Evolutionary conservation across 345 rosid species (phyloP).

Genomic region (Eucalyptus marginata): DNA sequence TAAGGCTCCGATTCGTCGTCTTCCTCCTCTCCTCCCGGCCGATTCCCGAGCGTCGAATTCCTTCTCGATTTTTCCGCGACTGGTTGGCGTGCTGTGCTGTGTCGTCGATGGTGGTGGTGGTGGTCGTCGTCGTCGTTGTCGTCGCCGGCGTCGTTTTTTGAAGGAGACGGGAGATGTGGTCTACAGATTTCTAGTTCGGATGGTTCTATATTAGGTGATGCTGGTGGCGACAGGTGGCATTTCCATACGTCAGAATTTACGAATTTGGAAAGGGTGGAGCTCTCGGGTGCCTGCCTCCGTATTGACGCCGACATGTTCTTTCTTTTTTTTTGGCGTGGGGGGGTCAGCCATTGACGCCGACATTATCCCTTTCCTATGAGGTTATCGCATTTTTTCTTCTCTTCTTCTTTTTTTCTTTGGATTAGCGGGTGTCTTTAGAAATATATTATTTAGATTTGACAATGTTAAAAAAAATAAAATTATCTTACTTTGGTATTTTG

Average conservation of each 20-base stretch:
- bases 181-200: not conserved
- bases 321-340: not conserved
- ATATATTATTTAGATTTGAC: not conserved
- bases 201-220: not conserved
- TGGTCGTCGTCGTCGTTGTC: not conserved
- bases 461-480: not conserved
- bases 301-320: not conserved
- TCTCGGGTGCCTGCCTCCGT: not conserved
- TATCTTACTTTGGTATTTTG: not conserved
- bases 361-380: not conserved
- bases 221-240: not conserved
- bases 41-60: not conserved
- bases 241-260: not conserved
- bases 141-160: not conserved
- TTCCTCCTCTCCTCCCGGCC: not conserved
- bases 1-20: not conserved
- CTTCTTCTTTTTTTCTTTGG: not conserved
- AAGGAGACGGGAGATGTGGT: not conserved
- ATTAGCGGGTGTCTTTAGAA: not conserved
- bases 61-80: not conserved
- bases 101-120: not conserved
- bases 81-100: not conserved
- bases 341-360: not conserved
- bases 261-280: not conserved
- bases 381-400: not conserved